Evolutionary conservation across 306 rosid species (phyloP).

Genomic region (Erythrophleum fordii): DNA sequence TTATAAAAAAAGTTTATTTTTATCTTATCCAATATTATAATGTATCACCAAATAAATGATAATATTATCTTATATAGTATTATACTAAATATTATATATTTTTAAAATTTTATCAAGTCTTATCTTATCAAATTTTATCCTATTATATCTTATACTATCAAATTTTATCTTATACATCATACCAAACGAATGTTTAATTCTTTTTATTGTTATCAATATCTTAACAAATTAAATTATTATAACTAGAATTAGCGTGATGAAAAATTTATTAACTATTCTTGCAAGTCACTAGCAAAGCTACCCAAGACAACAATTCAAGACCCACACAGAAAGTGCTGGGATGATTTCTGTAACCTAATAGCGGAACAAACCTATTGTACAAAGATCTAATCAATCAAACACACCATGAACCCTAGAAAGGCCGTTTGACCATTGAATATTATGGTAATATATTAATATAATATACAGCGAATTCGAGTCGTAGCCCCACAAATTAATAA

Average conservation of each 20-base stretch:
- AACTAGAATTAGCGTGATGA: not conserved
- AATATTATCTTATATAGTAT: too few species aligned
- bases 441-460: slow-evolving; percentile 34
- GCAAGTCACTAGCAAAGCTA: not conserved
- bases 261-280: not conserved
- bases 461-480: slow-evolving; percentile 42
- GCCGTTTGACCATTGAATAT: slow-evolving; percentile 65
- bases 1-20: too few species aligned
- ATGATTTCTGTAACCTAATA: slow-evolving; percentile 54
- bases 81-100: too few species aligned
- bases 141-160: too few species aligned
- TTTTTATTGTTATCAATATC: not conserved
- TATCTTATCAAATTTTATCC: too few species aligned
- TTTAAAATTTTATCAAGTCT: too few species aligned
- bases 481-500: slow-evolving; percentile 33
- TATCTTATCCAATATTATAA: too few species aligned
- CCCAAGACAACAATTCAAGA: slow-evolving; percentile 53
- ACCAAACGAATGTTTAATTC: too few species aligned
- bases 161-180: too few species aligned
- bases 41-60: too few species aligned
- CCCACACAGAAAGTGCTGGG: slow-evolving; percentile 60
- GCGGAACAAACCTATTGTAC: slow-evolving; percentile 46
- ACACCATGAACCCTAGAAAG: slow-evolving; percentile 61
- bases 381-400: slow-evolving; percentile 51
- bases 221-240: not conserved